Percentiles rank a stretch among this genome's conserved stretches.
Conservation (phyloP, 2,329 filamentous ascomycete species). For the Penicillium sp. region DNA sequence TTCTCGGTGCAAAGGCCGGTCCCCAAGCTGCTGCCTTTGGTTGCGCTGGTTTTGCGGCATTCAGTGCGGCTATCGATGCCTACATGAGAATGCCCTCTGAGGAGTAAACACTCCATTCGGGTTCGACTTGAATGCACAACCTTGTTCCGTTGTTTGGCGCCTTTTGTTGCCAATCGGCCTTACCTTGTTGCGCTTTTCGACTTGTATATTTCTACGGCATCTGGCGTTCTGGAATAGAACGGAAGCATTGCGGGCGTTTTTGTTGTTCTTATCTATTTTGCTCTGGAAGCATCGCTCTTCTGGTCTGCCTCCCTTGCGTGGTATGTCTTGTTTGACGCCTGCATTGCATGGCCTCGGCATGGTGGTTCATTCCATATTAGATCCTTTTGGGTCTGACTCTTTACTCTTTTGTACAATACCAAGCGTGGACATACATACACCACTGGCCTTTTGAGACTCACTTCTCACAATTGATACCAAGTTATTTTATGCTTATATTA, state of each 20-base stretch:
- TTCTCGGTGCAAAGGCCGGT: constrained; percentile 80
- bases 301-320: background rate
- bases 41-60: constrained; percentile 90
- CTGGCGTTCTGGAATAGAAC: constrained; percentile 21
- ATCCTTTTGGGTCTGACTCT: background rate
- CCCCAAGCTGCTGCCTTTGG: constrained; percentile 85
- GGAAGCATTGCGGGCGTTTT: constrained; percentile 30
- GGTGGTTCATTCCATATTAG: background rate
- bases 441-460: constrained; percentile 5
- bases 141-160: background rate
- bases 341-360: background rate
- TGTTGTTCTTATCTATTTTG: constrained; percentile 13
- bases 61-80: constrained; percentile 85
- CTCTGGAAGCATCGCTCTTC: background rate
- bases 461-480: constrained; percentile 10
- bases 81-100: constrained; percentile 75
- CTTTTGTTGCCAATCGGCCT: background rate
- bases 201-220: constrained; percentile 21
- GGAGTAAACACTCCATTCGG: constrained; percentile 10
- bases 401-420: constrained; percentile 12
- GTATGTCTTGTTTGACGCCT: background rate
- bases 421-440: constrained; percentile 10
- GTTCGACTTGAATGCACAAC: background rate
- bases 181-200: constrained; percentile 5
- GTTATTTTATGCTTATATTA: background rate